These are phyloP conservation scores for Quillaja saponaria DNA, from an alignment of 306 rosid species.

Conservation along the genomic window DNA sequence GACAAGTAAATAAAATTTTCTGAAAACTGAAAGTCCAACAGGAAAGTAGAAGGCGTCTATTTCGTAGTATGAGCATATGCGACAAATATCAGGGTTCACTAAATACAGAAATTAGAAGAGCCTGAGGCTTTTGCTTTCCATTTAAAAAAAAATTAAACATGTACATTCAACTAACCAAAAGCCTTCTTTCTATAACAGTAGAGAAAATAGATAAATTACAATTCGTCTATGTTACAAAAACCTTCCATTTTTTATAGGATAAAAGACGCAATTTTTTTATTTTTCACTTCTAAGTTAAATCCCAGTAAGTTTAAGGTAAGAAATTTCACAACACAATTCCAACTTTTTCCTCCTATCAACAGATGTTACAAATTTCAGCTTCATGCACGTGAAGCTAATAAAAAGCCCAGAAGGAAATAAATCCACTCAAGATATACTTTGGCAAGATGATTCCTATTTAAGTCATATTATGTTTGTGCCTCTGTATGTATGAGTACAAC, in stretches of 20 bases:
- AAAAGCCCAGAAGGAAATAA: background rate
- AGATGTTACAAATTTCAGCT: constrained; percentile 9
- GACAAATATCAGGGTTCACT: constrained; percentile 14
- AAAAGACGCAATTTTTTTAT: background rate
- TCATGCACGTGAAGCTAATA: constrained; percentile 9
- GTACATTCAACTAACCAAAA: constrained; percentile 18
- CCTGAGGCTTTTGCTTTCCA: constrained; percentile 2
- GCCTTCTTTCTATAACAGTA: constrained; percentile 15
- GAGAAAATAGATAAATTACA: constrained; percentile 25
- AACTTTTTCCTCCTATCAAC: constrained; percentile 6
- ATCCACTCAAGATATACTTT: background rate
- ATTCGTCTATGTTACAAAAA: constrained; percentile 19
- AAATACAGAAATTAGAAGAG: constrained; percentile 4
- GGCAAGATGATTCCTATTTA: constrained; percentile 5
- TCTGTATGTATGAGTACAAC: constrained; percentile 4
- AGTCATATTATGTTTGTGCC: background rate
- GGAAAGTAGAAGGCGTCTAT: constrained; percentile 8
- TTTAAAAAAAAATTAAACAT: constrained; percentile 8
- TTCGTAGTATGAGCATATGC: background rate
- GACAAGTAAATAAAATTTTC: background rate
- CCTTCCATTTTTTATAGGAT: constrained; percentile 6
- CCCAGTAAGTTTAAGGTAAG: background rate
- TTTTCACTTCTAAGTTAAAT: no score
- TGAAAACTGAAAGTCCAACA: background rate
- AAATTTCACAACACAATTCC: background rate